Evolutionary conservation across 768 basidiomycete genomes (phyloP), one percentile per base, ranked within the genome.

Genomic region (Mycena amicta): DNA sequence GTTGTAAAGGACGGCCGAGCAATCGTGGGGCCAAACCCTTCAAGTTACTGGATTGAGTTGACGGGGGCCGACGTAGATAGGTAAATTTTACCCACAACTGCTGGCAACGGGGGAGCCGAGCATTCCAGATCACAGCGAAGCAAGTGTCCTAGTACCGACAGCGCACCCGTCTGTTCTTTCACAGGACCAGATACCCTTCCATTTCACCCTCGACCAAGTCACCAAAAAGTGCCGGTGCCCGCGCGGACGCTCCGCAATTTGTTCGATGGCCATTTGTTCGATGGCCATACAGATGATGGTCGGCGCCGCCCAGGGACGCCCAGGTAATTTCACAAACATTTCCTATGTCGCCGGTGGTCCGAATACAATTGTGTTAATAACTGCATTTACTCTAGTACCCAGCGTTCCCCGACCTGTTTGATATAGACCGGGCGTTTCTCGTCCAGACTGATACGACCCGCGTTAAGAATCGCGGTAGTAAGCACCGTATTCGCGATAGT

Each of bases 401-500:
- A 93, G 53, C 74, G 72, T 60, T 79, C 81, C 30, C 79, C 84
- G 20, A 78, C 79, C 74, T 85, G 85, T 77, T 80, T 86, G 72
- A 97, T 90, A 28, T 77, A 80, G 51, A 96, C 93, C 5, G 90
- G 81, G 60, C 93, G 77, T 77, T 89, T 92, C 81, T 96, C 93
- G 72, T 96, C 93, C 55, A 96, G 74, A 67, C 90, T 92, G 70
- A 93, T 87, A 55, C 95, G 84, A 15, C 95, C 95, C 26, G 95
- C 95, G 61, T 95, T 85, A 64, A 96, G 82, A 70, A 96, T 93
- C 15, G 91, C 91, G 12, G 92, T 93, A 18, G 89, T 91, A 64
- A 91, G 74, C 16, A 95, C 87, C 15, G 94, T 95, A 74, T 93
- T 95, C 45, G 84, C 81, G 70, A 95, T 92, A 22, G 95, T 96